phyloP scores from a whole-genome alignment of 2,329 filamentous ascomycete species.

The Aspergillus amoenus region DNA sequence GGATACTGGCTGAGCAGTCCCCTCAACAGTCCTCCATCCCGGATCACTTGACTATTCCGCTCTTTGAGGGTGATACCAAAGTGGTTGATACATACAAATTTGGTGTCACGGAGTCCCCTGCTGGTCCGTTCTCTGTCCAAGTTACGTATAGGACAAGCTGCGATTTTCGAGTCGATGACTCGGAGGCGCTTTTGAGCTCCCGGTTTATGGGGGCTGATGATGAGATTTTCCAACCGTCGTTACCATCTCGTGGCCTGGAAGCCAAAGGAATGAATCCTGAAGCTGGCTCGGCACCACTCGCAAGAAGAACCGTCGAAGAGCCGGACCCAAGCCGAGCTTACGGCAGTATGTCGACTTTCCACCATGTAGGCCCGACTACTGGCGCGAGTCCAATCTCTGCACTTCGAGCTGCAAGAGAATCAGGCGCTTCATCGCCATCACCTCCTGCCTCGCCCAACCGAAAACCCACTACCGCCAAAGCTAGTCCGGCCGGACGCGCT shows the following conservation, averaged over 20 bases:
- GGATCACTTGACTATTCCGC: constrained; percentile 70
- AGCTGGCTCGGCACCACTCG: constrained; percentile 72
- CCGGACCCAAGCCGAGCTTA: constrained; percentile 75
- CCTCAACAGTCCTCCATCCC: constrained; percentile 51
- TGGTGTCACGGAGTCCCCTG: constrained; percentile 80
- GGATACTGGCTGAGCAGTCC: constrained; percentile 65
- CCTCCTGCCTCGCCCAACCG: constrained; percentile 53
- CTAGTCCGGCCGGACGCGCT: constrained; percentile 32
- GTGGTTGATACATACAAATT: constrained; percentile 77
- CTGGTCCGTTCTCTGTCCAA: constrained; percentile 76
- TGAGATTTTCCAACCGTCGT: constrained; percentile 77
- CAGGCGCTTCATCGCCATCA: constrained; percentile 49
- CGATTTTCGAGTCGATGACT: constrained; percentile 87
- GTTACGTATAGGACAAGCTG: constrained; percentile 86
- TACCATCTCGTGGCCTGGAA: constrained; percentile 55
- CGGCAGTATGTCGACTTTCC: constrained; percentile 84
- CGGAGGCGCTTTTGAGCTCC: constrained; percentile 85
- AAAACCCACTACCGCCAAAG: constrained; percentile 42
- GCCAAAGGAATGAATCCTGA: constrained; percentile 46
- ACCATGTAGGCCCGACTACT: constrained; percentile 71
- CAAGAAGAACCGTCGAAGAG: constrained; percentile 50
- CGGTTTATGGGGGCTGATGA: constrained; percentile 91
- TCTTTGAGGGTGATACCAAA: constrained; percentile 63
- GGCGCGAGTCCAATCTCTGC: constrained; percentile 85
- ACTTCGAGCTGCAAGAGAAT: constrained; percentile 66